A percentile compares a stretch with the other conserved stretches of the same genome.
phyloP scores from a whole-genome alignment of 1,139 yeast genomes.

The Kodamaea anthophila region DNA sequence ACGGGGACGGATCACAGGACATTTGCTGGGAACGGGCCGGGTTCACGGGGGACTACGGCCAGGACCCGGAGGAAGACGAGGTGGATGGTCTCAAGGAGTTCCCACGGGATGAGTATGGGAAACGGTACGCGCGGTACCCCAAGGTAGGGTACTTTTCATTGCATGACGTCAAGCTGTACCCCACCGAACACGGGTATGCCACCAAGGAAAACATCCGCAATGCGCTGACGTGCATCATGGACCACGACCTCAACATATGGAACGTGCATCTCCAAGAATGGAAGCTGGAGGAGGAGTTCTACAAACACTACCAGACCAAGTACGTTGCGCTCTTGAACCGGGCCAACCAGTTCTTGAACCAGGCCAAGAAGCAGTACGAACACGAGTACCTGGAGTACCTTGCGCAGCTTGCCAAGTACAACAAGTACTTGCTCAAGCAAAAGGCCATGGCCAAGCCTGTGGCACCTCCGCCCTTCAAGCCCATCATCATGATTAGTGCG shows the following conservation, averaged over 20 bases:
- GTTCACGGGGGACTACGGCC: constrained; percentile 46
- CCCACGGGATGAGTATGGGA: constrained; percentile 48
- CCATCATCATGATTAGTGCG: constrained; percentile 69
- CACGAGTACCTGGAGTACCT: constrained; percentile 29
- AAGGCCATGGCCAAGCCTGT: constrained; percentile 23
- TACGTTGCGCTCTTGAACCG: constrained; percentile 60
- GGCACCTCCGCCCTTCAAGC: constrained; percentile 55
- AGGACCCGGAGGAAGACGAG: constrained; percentile 35
- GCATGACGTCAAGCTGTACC: constrained; percentile 83
- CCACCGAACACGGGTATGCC: constrained; percentile 77
- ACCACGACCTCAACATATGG: constrained; percentile 79
- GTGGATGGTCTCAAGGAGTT: constrained; percentile 21
- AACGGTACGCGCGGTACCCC: constrained; percentile 48
- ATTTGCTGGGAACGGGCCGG: constrained; percentile 81
- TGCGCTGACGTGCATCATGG: constrained; percentile 77
- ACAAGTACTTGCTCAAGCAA: constrained; percentile 21
- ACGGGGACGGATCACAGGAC: constrained; percentile 91
- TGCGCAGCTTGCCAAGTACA: constrained; percentile 21
- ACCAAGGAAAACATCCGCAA: constrained; percentile 64
- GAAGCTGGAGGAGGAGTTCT: constrained; percentile 58
- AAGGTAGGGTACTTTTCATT: constrained; percentile 78
- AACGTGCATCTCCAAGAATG: constrained; percentile 74
- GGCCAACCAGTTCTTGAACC: constrained; percentile 62
- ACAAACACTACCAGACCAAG: constrained; percentile 52
- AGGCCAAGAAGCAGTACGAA: constrained; percentile 42